A percentile compares a stretch with the other conserved stretches of the same genome.
These are phyloP conservation scores for Penicillium paradoxum DNA, from an alignment of 495 filamentous ascomycete species.

Conservation along the genomic window DNA sequence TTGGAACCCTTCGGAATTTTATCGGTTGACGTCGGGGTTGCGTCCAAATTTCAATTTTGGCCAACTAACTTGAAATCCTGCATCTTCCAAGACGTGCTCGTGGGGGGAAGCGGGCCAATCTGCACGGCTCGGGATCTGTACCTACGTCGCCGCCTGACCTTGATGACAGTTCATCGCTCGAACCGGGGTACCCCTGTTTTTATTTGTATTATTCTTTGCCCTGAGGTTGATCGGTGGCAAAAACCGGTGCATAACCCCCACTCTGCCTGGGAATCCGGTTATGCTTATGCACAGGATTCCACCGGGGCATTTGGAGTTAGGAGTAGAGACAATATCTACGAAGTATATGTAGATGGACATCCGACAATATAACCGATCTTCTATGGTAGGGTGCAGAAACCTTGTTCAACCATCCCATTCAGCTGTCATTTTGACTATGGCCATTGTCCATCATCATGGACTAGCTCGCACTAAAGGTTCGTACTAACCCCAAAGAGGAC, in stretches of 20 bases:
- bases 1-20: neutral
- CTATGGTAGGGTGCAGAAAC: too few species aligned
- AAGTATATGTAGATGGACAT: too few species aligned
- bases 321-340: too few species aligned
- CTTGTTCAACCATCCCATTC: too few species aligned
- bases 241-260: neutral
- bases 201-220: neutral
- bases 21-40: neutral
- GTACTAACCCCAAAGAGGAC: neutral
- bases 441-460: too few species aligned
- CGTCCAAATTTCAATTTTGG: conserved; percentile 11
- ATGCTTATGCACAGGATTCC: too few species aligned
- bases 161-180: neutral
- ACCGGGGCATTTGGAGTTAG: too few species aligned
- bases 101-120: neutral
- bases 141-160: conserved; percentile 17
- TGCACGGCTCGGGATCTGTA: conserved; percentile 16
- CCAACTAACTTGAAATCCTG: conserved; percentile 9
- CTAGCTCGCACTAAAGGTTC: neutral
- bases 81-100: conserved; percentile 10
- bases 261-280: too few species aligned
- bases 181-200: conserved; percentile 7
- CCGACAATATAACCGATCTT: too few species aligned
- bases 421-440: too few species aligned
- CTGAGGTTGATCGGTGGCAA: conserved; percentile 16